Evolutionary conservation across 2,329 filamentous ascomycete genomes (phyloP), one percentile per base, ranked within the genome.

Genomic region (Botryotinia globosa): DNA sequence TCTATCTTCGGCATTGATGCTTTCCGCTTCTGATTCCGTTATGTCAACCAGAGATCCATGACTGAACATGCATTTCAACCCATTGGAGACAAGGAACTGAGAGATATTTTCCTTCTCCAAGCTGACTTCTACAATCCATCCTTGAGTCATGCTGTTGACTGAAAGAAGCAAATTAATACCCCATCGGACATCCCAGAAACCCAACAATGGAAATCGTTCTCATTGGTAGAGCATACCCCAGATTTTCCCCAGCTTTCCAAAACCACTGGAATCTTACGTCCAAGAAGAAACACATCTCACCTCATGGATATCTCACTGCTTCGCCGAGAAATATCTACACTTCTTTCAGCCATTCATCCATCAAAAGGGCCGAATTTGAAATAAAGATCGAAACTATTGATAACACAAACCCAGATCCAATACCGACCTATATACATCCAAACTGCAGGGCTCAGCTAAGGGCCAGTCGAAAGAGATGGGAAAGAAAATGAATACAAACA

Each of bases 351-450:
- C 37, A 56, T 42, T 3, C n/a, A 44, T 32, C 16, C 4, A 25
- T 9, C 25, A 56, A 68, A 68, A 42, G 65, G 65, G 25, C 65
- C 65, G 65, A 68, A 56, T 56, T 22, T 44, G 29, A n/a, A n/a
- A 39, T 22, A 37, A 39, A 51, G 22, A 66, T 37, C 20, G 14
- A 8, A 29, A n/a, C 32, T 29, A 34, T 66, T 54, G 64, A 22
- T 34, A 51, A 1, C 16, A 54, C 10, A 14, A 66, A 20, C 22
- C 16, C 29, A 25, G 10, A 54, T 34, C 25, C 25, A 51, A 20
- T 25, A 45, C 20, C 39, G 14, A 42, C 12, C 25, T n/a, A n/a
- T 5, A 16, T 16, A 6, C 1, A 51, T 14, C 12, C 25, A 51
- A 51, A 25, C 22, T 14, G 5, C 18, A 42, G 42, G 16, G 16